Evolutionary conservation across 1,284 basidiomycete species (phyloP), one percentile per base, ranked within the genome.

Genomic region (Puccinia polysora): DNA sequence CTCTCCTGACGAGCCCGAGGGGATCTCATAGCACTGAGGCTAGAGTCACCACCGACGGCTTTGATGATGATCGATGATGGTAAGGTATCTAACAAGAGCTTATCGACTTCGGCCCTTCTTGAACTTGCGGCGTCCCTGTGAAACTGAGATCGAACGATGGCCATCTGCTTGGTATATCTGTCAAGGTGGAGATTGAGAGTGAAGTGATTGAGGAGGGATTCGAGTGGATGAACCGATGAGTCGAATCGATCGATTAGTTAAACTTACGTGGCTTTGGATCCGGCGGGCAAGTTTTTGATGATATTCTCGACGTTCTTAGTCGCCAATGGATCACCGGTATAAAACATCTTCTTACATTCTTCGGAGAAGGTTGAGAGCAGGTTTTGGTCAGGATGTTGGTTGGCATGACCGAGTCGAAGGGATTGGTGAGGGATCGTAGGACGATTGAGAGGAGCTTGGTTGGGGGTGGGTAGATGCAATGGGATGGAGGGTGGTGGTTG

Each of bases 91-190:
- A 45, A 30, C 20, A 68, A 36, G 15, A 68, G 65, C 25, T 58
- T 56, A 56, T 68, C 65, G 10, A 68, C 52, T 55, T 68, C 52
- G 10, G 65, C 65, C 38, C 65, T 38, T 56, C 65, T 43, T 15
- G 65, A 68, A 45, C 45, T 56, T 36, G 32, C 65, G 8, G 65
- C 65, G 25, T 68, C 65, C 45, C 53, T 6, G 28, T 68, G 65
- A 34, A 68, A 68, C 8, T 58, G 65, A 1, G 65, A 56, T 34
- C 65, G 52, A n/a, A 68, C 32, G 14, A 32, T 43, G 1, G 65
- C 65, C 65, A 68, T 68, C 45, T 68, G 65, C 23, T 68, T 68
- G 30, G 65, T 68, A 56, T 43, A 68, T 45, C 65, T 68, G 32
- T 32, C 1, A 4, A 53, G 45, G 25, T 38, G n/a, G 10, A 34